These are phyloP conservation scores for Kwoniella botswanensis DNA, from an alignment of 768 basidiomycete species.

Conservation along the genomic window DNA sequence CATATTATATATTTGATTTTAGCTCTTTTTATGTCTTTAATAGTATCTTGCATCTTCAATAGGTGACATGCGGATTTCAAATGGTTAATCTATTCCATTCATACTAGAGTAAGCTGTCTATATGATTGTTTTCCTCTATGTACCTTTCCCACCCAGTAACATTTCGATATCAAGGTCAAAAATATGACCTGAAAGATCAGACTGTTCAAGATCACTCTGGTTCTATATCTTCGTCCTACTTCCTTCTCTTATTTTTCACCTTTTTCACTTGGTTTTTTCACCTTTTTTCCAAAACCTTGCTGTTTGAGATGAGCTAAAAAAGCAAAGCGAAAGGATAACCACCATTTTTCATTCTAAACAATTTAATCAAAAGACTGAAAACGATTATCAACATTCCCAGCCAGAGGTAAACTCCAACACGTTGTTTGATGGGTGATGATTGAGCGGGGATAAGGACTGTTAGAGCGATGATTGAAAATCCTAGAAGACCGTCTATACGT, in stretches of 20 bases:
- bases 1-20: too few species aligned
- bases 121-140: too few species aligned
- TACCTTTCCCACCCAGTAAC: too few species aligned
- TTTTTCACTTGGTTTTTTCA: too few species aligned
- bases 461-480: slow-evolving; percentile 76
- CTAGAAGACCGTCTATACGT: slow-evolving; percentile 77
- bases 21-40: too few species aligned
- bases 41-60: too few species aligned
- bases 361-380: slow-evolving; percentile 80
- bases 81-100: too few species aligned
- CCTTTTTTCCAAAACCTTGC: not conserved
- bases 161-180: too few species aligned
- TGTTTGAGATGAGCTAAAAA: slow-evolving; percentile 34
- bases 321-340: slow-evolving; percentile 62
- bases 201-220: not conserved
- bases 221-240: not conserved
- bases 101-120: too few species aligned
- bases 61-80: too few species aligned
- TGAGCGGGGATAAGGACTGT: slow-evolving; percentile 70
- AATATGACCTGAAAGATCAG: too few species aligned
- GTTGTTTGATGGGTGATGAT: slow-evolving; percentile 73
- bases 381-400: slow-evolving; percentile 76
- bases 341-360: slow-evolving; percentile 90
- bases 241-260: not conserved
- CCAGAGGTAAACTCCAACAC: slow-evolving; percentile 89